Percentiles rank a stretch among this genome's conserved stretches.
Conservation (phyloP, 1,284 basidiomycete species). For the Cutaneotrichosporon sp. region DNA sequence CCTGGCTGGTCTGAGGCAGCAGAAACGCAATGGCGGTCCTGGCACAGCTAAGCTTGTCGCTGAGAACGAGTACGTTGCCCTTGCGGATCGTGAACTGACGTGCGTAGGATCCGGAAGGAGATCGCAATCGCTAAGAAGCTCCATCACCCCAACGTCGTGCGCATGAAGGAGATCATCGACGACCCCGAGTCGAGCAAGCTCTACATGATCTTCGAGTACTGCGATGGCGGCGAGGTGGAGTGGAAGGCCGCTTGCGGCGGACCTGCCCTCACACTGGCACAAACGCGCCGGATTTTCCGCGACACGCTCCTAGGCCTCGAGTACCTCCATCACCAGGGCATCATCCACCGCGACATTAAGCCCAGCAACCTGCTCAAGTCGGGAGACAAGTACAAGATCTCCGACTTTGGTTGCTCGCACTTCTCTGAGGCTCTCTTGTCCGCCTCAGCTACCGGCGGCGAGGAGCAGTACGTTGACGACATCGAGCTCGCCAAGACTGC, state of each 20-base stretch:
- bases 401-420: conserved; percentile 96
- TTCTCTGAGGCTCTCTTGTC: conserved; percentile 79
- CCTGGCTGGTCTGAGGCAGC: conserved; percentile 57
- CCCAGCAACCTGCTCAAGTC: conserved; percentile 95
- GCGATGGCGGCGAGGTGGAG: conserved; percentile 88
- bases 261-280: conserved; percentile 76
- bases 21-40: conserved; percentile 46
- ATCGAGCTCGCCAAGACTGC: conserved; percentile 88
- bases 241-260: conserved; percentile 67
- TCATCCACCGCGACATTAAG: conserved; percentile 99
- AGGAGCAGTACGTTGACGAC: conserved; percentile 66
- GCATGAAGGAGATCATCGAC: conserved; percentile 92
- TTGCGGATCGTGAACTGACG: conserved; percentile 24
- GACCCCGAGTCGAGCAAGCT: conserved; percentile 86
- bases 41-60: conserved; percentile 57
- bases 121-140: conserved; percentile 99
- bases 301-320: conserved; percentile 92
- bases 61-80: conserved; percentile 43
- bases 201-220: conserved; percentile 96
- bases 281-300: conserved; percentile 81
- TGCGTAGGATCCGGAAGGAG: conserved; percentile 64
- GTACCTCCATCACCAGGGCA: conserved; percentile 93
- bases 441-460: conserved; percentile 58
- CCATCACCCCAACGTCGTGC: conserved; percentile 85
- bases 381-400: conserved; percentile 86